A percentile compares a stretch with the other conserved stretches of the same genome.
Evolutionary conservation across 139 green algal species (phyloP).

Genomic region (Ostreobium quekettii): DNA sequence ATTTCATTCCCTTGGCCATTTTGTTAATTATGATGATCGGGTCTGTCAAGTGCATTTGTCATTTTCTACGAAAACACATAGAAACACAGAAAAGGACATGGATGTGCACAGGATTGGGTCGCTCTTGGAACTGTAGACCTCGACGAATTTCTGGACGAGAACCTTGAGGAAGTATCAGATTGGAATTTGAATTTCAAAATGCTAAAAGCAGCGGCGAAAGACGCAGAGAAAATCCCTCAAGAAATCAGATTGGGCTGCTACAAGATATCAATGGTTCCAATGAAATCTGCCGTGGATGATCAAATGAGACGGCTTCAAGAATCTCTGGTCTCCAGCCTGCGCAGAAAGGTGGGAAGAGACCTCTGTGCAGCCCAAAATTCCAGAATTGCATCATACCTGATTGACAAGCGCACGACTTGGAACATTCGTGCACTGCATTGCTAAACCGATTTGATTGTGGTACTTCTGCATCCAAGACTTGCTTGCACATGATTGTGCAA

Average conservation of each 20-base stretch:
- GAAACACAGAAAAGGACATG: too few relatives aligned
- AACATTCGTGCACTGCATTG: too few relatives aligned
- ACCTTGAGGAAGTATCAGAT: slow-evolving; percentile 48
- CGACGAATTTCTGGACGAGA: slow-evolving; percentile 60
- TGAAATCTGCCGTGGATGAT: slow-evolving; percentile 56
- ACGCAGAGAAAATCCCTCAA: slow-evolving; percentile 51
- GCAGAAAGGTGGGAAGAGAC: slow-evolving; percentile 38
- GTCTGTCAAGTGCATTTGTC: too few relatives aligned
- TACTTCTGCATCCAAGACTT: too few relatives aligned
- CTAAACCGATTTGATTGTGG: too few relatives aligned
- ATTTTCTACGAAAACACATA: too few relatives aligned
- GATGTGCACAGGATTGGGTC: slow-evolving; percentile 63
- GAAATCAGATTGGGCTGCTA: slow-evolving; percentile 52
- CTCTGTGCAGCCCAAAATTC: too few relatives aligned
- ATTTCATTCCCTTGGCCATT: too few relatives aligned
- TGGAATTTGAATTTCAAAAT: slow-evolving; percentile 67
- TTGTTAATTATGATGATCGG: too few relatives aligned
- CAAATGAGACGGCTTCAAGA: slow-evolving; percentile 61
- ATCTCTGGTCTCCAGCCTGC: slow-evolving; percentile 41
- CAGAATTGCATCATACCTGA: too few relatives aligned
- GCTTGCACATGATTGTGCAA: too few relatives aligned
- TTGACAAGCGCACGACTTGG: too few relatives aligned
- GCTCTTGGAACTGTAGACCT: slow-evolving; percentile 51
- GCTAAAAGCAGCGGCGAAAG: slow-evolving; percentile 49
- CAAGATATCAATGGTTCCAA: slow-evolving; percentile 36